Evolutionary conservation across 1,139 yeast species (phyloP).

Genomic region (Saccharomyces hybrid): DNA sequence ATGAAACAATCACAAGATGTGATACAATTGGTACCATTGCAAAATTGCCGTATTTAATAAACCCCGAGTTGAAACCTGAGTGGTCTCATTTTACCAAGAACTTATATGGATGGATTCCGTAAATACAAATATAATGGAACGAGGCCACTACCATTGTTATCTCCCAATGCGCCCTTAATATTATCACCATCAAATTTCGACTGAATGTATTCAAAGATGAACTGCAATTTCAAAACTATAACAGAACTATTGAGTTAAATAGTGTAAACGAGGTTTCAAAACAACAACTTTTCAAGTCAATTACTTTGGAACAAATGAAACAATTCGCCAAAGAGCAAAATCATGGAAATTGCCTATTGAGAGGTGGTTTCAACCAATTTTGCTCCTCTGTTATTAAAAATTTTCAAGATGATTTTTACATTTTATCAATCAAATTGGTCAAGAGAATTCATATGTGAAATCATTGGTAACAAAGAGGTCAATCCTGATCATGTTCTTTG

Average conservation of each 20-base stretch:
- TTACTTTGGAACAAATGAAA: conserved; percentile 13
- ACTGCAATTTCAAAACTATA: conserved; percentile 14
- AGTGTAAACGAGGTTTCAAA: conserved; percentile 22
- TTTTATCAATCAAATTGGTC: conserved; percentile 31
- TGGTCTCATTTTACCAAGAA: conserved; percentile 24
- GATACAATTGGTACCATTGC: conserved; percentile 27
- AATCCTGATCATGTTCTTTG: conserved; percentile 17
- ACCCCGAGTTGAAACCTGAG: conserved; percentile 15
- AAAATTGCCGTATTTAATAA: conserved; percentile 17
- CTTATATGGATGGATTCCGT: conserved; percentile 13
- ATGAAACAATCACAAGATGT: conserved; percentile 27
- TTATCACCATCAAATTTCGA: conserved; percentile 6
- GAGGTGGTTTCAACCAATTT: conserved; percentile 14
- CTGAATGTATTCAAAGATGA: conserved; percentile 11
- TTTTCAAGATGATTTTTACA: conserved; percentile 10
- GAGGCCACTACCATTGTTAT: not conserved
- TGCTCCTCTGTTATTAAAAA: conserved; percentile 2
- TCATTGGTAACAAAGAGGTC: conserved; percentile 9
- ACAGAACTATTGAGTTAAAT: conserved; percentile 19
- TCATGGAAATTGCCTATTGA: conserved; percentile 6
- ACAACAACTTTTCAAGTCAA: conserved; percentile 17
- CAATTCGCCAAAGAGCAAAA: conserved; percentile 7
- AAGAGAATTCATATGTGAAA: conserved; percentile 21
- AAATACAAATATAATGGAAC: not conserved
- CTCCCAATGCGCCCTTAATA: not conserved